Percentiles rank a stretch among this genome's conserved stretches.
These are phyloP conservation scores for Boletus reticuloceps DNA, from an alignment of 768 basidiomycete species.

Conservation along the genomic window DNA sequence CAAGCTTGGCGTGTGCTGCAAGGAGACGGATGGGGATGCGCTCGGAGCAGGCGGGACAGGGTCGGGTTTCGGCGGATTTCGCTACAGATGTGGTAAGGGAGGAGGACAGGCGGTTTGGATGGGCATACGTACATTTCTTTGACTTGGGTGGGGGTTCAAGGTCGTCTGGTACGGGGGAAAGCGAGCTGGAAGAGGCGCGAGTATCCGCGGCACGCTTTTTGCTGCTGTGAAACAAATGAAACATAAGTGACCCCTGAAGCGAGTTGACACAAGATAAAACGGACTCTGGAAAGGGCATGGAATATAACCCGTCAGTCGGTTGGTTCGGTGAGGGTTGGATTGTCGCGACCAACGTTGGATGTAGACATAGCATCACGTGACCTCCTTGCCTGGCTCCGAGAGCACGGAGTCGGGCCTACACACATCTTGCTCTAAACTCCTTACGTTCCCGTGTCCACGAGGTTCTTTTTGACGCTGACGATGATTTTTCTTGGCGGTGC, in stretches of 20 bases:
- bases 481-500: too few relatives aligned
- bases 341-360: slow-evolving; percentile 10
- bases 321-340: slow-evolving; percentile 9
- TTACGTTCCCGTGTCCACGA: too few relatives aligned
- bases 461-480: too few relatives aligned
- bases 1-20: slow-evolving; percentile 58
- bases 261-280: slow-evolving; percentile 9
- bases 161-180: slow-evolving; percentile 34
- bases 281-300: slow-evolving; percentile 23
- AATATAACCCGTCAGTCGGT: background rate
- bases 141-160: slow-evolving; percentile 28
- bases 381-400: background rate
- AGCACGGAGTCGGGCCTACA: too few relatives aligned
- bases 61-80: slow-evolving; percentile 70
- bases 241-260: background rate
- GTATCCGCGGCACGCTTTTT: slow-evolving; percentile 45
- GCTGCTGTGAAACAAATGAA: slow-evolving; percentile 31
- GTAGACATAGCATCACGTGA: slow-evolving; percentile 12
- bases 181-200: slow-evolving; percentile 27
- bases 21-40: slow-evolving; percentile 72
- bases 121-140: slow-evolving; percentile 48
- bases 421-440: too few relatives aligned
- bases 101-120: background rate
- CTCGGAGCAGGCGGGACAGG: slow-evolving; percentile 75
- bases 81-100: slow-evolving; percentile 37